Base-by-base conservation (phyloP, 257 asterid genomes). In the Solanum tacnaense region DNA sequence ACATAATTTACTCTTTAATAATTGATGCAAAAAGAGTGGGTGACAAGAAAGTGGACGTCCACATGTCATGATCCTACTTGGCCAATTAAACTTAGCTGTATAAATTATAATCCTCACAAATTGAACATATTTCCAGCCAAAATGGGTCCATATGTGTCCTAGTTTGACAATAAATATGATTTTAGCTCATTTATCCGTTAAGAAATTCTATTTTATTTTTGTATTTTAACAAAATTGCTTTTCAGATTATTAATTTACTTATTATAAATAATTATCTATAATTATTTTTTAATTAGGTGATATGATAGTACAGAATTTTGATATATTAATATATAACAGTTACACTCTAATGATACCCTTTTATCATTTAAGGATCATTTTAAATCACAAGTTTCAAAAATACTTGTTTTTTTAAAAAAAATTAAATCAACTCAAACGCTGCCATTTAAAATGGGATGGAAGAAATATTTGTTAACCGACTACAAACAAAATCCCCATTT, bases 1-100 rank as follows among this genome's bases (percentile, higher is more conserved):
- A 79, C 67, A 79, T 27, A 44, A 44, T 39, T n/a, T 76, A 2
- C 60, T 25, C 35, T 78, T 78, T 79, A 79, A 15, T 79, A 15
- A 27, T 44, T 79, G 39, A 44, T 27, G 27, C 71, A 62, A 44
- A 79, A 79, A 16, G 85, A 44, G 85, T 79, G 38, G 84, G 31
- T 79, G 65, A 79, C 9, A 13, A 25, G 15, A 13, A 44, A 44
- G 36, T 44, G 67, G 65, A 41, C 9, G n/a, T 78, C 3, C 25
- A 79, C 67, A 9, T 46, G 68, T 81, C 39, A 46, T 46, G 27
- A 15, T 5, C 2, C 10, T 2, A 27, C 5, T 81, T 27, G 68
- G 3, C 9, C 27, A 79, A 23, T 52, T 52, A 52, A 16, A 16
- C 5, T 46, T 46, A 25, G 18, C 38, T 79, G 15, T n/a, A 78